Base-by-base conservation (phyloP, 371 early-diverging fungal genomes). In the Mortierella sp. region DNA sequence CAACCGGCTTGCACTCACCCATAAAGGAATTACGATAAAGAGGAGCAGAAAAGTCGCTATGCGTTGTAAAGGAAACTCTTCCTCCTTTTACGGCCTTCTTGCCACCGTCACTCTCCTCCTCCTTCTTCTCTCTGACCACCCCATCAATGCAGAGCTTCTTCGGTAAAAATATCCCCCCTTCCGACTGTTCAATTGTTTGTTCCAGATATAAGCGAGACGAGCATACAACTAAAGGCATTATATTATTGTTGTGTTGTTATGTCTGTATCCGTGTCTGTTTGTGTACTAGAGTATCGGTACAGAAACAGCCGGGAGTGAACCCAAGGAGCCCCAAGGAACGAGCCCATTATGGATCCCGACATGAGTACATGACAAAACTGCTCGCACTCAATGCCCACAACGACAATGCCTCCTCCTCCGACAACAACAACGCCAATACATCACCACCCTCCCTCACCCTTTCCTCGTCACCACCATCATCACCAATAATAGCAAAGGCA, bases 71-170 rank as follows among this genome's bases (percentile, higher is more conserved):
- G 55, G 51, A 78, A 5, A 88, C 88, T 43, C 79, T 90, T 24
- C 82, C 77, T 74, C 95, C 92, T 93, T 89, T 95, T 90, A 88
- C 83, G n/a, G 89, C 93, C 46, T 75, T 77, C 7, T 90, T 95
- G 77, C 94, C 95, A 44, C 80, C 95, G 44, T 79, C 91, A 11
- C 63, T 90, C 18, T 90, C 84, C 2, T 91, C 97, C 51, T 84
- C 93, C 44, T 90, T 4, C n/a, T 90, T 83, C 2, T 91, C 97
- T 46, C 83, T 93, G 35, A 89, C 93, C 35, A 85, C 43, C 43
- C 68, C 24, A 89, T 5, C 41, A 21, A 35, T 2, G 68, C 38
- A 41, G 41, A 68, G 21, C 68, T 68, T 24, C 14, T 68, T 68
- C 68, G 68, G 68, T 68, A 68, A 65, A 6, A 56, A 14, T 63